phyloP scores from a whole-genome alignment of 2,329 filamentous ascomycete genomes.

The Colletotrichum lini region DNA sequence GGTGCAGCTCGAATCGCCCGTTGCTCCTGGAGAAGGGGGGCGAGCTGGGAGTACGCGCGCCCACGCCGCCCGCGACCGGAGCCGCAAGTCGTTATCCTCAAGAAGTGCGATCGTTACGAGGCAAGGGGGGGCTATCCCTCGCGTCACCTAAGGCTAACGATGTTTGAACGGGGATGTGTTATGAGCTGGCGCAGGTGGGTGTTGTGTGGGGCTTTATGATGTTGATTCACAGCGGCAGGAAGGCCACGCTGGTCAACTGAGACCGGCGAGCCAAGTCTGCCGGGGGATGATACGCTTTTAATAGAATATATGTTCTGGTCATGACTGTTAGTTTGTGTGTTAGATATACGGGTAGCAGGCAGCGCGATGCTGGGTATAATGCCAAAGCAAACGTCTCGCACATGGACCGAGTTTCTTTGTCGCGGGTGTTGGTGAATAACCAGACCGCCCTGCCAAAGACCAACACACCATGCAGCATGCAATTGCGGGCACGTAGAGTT shows the following conservation, averaged over 20 bases:
- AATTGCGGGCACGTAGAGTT: not conserved
- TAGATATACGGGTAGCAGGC: not conserved
- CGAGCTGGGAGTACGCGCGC: not conserved
- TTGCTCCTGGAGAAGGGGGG: slow-evolving; percentile 8
- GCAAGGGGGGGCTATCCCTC: not conserved
- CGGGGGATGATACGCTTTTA: slow-evolving; percentile 37
- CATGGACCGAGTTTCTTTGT: not conserved
- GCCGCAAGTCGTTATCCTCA: slow-evolving; percentile 1
- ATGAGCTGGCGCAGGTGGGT: slow-evolving; percentile 18
- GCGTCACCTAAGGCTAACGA: slow-evolving; percentile 7
- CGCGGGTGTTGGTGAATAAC: not conserved
- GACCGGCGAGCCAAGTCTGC: slow-evolving; percentile 22
- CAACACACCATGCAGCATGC: not conserved
- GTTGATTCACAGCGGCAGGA: slow-evolving; percentile 10
- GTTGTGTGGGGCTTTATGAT: slow-evolving; percentile 11
- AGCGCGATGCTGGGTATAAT: not conserved
- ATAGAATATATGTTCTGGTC: slow-evolving; percentile 36
- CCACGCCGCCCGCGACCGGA: slow-evolving; percentile 10
- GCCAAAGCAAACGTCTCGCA: slow-evolving; percentile 1
- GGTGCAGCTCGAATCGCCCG: not conserved
- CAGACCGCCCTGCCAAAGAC: not conserved
- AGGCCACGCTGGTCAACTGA: slow-evolving; percentile 16
- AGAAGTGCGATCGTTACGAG: slow-evolving; percentile 9
- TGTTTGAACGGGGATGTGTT: slow-evolving; percentile 7
- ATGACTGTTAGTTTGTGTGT: slow-evolving; percentile 4